Base-by-base conservation (phyloP, 805 yeast species). In the Lipomyces spencermartinsiae region DNA sequence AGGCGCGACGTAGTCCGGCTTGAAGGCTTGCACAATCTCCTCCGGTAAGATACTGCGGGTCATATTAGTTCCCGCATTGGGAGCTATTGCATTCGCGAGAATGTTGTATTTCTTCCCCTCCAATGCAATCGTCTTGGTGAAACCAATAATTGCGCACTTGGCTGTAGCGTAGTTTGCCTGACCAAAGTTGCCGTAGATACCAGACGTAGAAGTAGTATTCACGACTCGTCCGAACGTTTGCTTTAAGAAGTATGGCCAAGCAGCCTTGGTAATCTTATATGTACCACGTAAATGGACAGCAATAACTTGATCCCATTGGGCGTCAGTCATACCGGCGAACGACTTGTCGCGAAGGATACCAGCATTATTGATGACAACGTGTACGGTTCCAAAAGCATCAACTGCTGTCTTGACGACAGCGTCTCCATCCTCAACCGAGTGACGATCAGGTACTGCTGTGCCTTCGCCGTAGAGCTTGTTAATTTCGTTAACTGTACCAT, bases 31-130 rank as follows among this genome's bases (percentile, higher is more conserved):
- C 74, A 89, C 85, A 79, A 94, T 97, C 69, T 87, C 87, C 59
- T 88, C 89, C 59, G 87, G 85, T 81, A 94, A 91, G 59, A 94
- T 88, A 5, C 97, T 90, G 76, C 87, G 86, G 35, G 99, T 94
- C 99, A 94, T 94, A 66, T 96, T 93, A 57, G 99, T 94, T 76
- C 94, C 98, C 35, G 98, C 98, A 78, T 94, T 97, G 63, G 99
- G 99, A 34, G 99, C 98, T 78, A 93, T 88, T 49, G 87, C 86
- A 77, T 93, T 91, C 66, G 88, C 93, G 75, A 84, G 83, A 73
- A 94, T 92, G 76, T 89, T 87, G 75, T 83, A 78, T 79, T 86
- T 92, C 68, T 87, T 87, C 76, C 99, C 99, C 82, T 94, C 99
- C 72, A 91, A 84, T 35, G 98, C 97, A 71, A 92, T 80, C 56